Percentiles rank a stretch among this genome's conserved stretches.
Evolutionary conservation across 2,329 filamentous ascomycete species (phyloP).

Genomic region (Aureobasidium namibiae): DNA sequence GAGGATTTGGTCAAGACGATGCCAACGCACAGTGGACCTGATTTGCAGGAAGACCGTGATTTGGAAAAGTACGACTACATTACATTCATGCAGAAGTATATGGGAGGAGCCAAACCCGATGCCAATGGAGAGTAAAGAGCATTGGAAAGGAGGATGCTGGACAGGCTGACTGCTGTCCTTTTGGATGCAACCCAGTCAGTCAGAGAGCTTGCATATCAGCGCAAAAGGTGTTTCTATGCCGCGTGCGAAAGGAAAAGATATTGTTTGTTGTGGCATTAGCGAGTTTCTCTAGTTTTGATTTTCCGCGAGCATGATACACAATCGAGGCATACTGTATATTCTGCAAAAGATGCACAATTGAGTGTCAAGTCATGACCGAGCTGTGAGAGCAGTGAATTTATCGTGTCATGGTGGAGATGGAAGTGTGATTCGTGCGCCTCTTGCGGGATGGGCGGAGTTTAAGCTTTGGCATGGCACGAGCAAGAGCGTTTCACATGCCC

Average conservation of each 20-base stretch:
- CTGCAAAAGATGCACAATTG: neutral
- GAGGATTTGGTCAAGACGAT: conserved; percentile 84
- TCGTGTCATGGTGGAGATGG: neutral
- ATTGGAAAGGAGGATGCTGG: neutral
- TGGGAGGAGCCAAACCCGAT: conserved; percentile 20
- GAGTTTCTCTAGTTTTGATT: neutral
- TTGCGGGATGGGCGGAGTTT: neutral
- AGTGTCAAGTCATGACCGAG: neutral
- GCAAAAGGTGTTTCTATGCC: neutral
- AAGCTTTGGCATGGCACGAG: neutral
- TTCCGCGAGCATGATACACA: neutral
- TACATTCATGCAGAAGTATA: conserved; percentile 79
- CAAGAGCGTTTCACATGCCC: neutral
- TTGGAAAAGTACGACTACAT: conserved; percentile 92
- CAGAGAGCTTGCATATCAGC: neutral
- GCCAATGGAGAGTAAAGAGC: neutral
- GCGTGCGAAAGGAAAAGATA: neutral
- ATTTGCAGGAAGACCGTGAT: conserved; percentile 76
- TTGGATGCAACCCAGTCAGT: neutral
- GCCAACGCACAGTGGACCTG: conserved; percentile 74
- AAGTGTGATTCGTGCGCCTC: neutral
- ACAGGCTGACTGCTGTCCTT: neutral
- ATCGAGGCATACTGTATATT: neutral
- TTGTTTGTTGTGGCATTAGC: conserved; percentile 4
- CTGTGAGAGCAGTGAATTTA: neutral